These are phyloP conservation scores for Thermothielavioides terrestris DNA, from an alignment of 495 filamentous ascomycete species.

Conservation along the genomic window DNA sequence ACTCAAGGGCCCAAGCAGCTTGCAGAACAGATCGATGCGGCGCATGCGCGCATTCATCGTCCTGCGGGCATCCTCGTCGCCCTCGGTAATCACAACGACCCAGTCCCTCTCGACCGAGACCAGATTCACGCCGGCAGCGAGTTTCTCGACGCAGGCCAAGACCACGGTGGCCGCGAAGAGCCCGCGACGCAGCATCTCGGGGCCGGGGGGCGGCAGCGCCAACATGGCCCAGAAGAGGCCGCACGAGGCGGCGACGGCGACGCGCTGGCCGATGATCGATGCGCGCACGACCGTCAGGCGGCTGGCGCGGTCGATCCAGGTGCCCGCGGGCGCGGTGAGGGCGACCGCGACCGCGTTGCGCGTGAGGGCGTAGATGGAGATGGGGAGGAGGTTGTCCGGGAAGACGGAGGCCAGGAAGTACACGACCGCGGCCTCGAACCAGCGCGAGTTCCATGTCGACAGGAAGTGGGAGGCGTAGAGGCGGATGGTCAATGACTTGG, in stretches of 20 bases:
- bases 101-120: conserved; percentile 61
- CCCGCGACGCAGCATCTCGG: too few species aligned
- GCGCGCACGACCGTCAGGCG: conserved; percentile 23
- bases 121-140: conserved; percentile 46
- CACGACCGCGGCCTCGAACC: conserved; percentile 58
- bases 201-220: too few species aligned
- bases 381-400: conserved; percentile 45
- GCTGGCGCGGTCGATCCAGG: conserved; percentile 21
- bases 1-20: conserved; percentile 53
- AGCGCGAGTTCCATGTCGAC: conserved; percentile 62
- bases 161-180: conserved; percentile 36
- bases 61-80: conserved; percentile 5
- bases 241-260: conserved; percentile 21
- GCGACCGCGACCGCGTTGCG: conserved; percentile 25
- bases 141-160: conserved; percentile 51
- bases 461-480: conserved; percentile 48
- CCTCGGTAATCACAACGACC: conserved; percentile 38
- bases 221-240: conserved; percentile 15
- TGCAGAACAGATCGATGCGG: conserved; percentile 64
- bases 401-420: conserved; percentile 53
- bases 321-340: conserved; percentile 17
- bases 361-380: conserved; percentile 29
- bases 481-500: conserved; percentile 16
- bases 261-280: conserved; percentile 24
- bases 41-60: conserved; percentile 40